Evolutionary conservation across 2,329 filamentous ascomycete genomes (phyloP).

Genomic region (Beauveria medogensis): DNA sequence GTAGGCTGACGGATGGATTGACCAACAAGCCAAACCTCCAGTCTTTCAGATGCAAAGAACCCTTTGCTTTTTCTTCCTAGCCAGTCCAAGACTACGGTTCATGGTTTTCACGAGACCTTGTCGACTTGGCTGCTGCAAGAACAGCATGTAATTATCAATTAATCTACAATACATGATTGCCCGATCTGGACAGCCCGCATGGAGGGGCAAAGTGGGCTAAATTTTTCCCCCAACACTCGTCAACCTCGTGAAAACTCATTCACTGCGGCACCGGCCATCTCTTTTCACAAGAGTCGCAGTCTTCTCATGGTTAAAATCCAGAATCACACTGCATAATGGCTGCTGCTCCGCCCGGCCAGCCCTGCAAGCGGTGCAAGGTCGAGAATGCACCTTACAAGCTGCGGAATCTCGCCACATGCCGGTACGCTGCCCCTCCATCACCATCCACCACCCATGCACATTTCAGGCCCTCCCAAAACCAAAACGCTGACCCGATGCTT

Average conservation of each 20-base stretch:
- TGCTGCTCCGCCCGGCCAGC: not conserved
- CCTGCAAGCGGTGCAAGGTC: constrained; percentile 18
- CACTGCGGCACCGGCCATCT: not conserved
- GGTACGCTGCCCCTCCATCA: constrained; percentile 13
- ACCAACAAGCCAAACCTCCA: not conserved
- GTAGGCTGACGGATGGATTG: not conserved
- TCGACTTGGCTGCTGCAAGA: no score
- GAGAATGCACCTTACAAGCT: constrained; percentile 15
- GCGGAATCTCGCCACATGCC: constrained; percentile 20
- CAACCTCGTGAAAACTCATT: not conserved
- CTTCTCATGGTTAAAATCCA: not conserved
- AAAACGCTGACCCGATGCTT: constrained; percentile 4
- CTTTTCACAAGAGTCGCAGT: not conserved
- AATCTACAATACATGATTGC: not conserved
- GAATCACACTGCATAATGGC: not conserved
- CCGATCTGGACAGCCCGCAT: constrained; percentile 5
- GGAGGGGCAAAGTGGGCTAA: constrained; percentile 9
- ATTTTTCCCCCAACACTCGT: not conserved
- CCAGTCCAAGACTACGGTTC: no score
- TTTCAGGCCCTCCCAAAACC: no score
- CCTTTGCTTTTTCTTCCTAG: no score
- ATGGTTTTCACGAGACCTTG: no score
- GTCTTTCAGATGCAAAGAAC: not conserved
- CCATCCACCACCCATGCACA: no score
- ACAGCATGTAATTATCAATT: not conserved